A percentile compares a stretch with the other conserved stretches of the same genome.
Evolutionary conservation across 2,329 filamentous ascomycete genomes (phyloP).

Genomic region (Sphaerulina musiva): DNA sequence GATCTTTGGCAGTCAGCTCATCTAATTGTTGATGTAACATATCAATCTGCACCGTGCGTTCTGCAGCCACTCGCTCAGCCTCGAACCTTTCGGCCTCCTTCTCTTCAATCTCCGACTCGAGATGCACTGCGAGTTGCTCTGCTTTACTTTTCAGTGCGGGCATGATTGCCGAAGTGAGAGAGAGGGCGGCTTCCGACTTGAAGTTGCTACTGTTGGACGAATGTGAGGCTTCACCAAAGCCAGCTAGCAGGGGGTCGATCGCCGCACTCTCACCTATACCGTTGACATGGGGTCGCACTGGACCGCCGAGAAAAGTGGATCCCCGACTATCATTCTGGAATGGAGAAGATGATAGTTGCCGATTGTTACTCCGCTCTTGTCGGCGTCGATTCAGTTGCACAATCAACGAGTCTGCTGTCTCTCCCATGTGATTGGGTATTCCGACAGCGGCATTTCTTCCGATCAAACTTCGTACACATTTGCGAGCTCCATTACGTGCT

Average conservation of each 20-base stretch:
- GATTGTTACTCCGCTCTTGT: conserved; percentile 51
- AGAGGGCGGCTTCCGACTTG: conserved; percentile 44
- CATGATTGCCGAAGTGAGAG: conserved; percentile 59
- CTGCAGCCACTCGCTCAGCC: conserved; percentile 45
- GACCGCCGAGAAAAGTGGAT: conserved; percentile 21
- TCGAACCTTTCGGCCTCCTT: conserved; percentile 53
- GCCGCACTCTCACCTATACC: conserved; percentile 19
- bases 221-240: conserved; percentile 4
- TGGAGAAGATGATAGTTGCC: conserved; percentile 67
- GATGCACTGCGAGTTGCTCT: conserved; percentile 43
- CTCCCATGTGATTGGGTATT: conserved; percentile 71
- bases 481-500: conserved; percentile 78
- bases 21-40: conserved; percentile 49
- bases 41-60: conserved; percentile 62
- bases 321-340: conserved; percentile 33
- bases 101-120: conserved; percentile 68
- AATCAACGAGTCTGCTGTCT: conserved; percentile 80
- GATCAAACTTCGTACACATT: conserved; percentile 60
- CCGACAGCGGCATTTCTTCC: conserved; percentile 76
- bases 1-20: conserved; percentile 49
- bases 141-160: conserved; percentile 46
- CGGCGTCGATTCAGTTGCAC: conserved; percentile 63
- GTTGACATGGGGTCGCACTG: conserved; percentile 23
- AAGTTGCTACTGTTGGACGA: conserved; percentile 28
- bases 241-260: conserved; percentile 26